Evolutionary conservation across 441 rosid genomes (phyloP).

Genomic region (Adansonia madagascariensis): DNA sequence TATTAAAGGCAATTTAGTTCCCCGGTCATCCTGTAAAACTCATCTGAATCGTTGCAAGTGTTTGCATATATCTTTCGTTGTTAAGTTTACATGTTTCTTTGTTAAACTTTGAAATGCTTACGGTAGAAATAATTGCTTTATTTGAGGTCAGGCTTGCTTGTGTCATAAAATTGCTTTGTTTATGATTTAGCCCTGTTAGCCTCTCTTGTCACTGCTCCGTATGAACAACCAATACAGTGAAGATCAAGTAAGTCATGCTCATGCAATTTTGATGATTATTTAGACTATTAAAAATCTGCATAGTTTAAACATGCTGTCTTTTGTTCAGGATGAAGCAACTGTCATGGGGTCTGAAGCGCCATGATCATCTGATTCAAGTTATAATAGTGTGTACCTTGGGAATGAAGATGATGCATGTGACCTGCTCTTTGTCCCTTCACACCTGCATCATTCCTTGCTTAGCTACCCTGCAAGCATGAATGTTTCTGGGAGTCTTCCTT

Average conservation of each 20-base stretch:
- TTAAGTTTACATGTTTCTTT: constrained; percentile 11
- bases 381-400: constrained; percentile 65
- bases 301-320: constrained; percentile 17
- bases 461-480: constrained; percentile 58
- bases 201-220: constrained; percentile 35
- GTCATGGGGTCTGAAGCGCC: constrained; percentile 82
- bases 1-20: constrained; percentile 4
- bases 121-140: constrained; percentile 10
- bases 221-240: constrained; percentile 64
- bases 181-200: constrained; percentile 40
- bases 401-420: constrained; percentile 80
- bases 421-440: constrained; percentile 78
- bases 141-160: constrained; percentile 36
- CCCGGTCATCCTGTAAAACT: not conserved
- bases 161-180: constrained; percentile 28
- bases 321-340: constrained; percentile 70
- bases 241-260: constrained; percentile 56
- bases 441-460: constrained; percentile 68
- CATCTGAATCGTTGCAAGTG: not conserved
- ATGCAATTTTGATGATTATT: constrained; percentile 2
- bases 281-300: constrained; percentile 7
- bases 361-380: constrained; percentile 82
- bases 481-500: constrained; percentile 44
- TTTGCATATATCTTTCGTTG: not conserved
- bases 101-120: constrained; percentile 25